Evolutionary conservation across 148 eudicot species (phyloP), one percentile per base, ranked within the genome.

Genomic region (Camellia lanceoleosa): DNA sequence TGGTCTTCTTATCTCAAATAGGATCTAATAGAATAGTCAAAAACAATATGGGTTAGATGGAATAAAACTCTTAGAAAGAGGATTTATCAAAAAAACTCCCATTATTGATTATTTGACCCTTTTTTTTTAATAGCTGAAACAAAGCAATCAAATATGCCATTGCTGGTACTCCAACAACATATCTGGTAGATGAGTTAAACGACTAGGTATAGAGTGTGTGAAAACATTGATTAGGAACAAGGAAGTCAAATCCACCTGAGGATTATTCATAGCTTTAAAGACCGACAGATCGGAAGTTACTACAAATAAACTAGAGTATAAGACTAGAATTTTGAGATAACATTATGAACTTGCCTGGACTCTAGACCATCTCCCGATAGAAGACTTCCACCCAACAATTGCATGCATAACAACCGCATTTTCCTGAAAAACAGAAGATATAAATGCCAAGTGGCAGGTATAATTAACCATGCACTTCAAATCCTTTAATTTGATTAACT

Each of bases 331-430:
- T 49, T 19, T 15, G 51, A 47, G 59, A 49, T 60, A 44, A 77
- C 30, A 30, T 20, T 74, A 43, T n/a, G 30, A 43, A 83, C 82
- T 74, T 75, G 80, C 94, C 91, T 91, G 94, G 71, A 91, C 92
- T 16, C 94, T 86, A 38, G 92, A 89, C 94, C 94, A 91, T 87
- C 83, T 91, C 59, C 94, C 92, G 30, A 91, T 80, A 0, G 91
- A 82, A 56, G 91, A 91, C 67, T 91, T 91, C 94, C 94, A 91
- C 55, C 94, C 94, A 49, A 89, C 86, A 65, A 91, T 89, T 9
- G 94, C 84, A 84, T 89, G 82, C 44, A 88, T 85, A 63, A 91
- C 91, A 44, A 91, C 92, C 2, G 87, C 94, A 87, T 91, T 88
- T 83, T 91, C 94, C 94, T 91, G 87, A n/a, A 62, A 67, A 66